Base-by-base conservation (phyloP, 192 early-diverging fungal genomes). In the Chytriomyces hyalinus region DNA sequence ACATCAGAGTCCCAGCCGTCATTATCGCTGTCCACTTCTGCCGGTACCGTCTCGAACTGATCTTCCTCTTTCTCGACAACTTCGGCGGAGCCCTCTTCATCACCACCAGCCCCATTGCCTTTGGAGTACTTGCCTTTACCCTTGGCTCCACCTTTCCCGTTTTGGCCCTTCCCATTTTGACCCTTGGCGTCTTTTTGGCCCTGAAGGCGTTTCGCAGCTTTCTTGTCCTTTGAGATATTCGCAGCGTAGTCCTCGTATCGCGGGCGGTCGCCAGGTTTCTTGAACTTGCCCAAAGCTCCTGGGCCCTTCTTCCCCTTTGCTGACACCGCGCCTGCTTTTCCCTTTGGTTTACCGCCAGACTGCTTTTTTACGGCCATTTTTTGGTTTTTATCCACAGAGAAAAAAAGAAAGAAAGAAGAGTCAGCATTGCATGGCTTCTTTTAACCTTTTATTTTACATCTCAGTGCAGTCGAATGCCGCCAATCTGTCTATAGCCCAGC, bases 1-100 rank as follows among this genome's bases (percentile, higher is more conserved):
- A 80, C 80, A 11, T 74, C 79, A 44, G 75, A 81, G 49, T 78
- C 71, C 80, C 81, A 81, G 26, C 51, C 85, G 26, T 65, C 77
- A 17, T 87, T 71, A 46, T 80, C 79, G 15, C 75, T 81, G 22
- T 79, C 72, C 26, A 36, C 36, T 36, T 59, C 47, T 24, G 59
- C 73, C 6, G 84, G 82, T 6, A 85, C 84, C 4, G 82, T 82
- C 59, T 85, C 84, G 61, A 85, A 83, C 53, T 70, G 77, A 6
- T 61, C 69, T 15, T 67, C 77, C 20, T 81, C n/a, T 49, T 71
- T 46, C 76, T 67, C 62, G 47, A 36, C 49, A 24, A 9, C 57
- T 80, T 70, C 60, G 26, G 43, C 17, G 24, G 45, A n/a, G 60
- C 26, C 70, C 26, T 49, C 70, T 63, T 74, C 22, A 17, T 28